phyloP scores from a whole-genome alignment of 257 asterid genomes.

The Scutellaria minor region DNA sequence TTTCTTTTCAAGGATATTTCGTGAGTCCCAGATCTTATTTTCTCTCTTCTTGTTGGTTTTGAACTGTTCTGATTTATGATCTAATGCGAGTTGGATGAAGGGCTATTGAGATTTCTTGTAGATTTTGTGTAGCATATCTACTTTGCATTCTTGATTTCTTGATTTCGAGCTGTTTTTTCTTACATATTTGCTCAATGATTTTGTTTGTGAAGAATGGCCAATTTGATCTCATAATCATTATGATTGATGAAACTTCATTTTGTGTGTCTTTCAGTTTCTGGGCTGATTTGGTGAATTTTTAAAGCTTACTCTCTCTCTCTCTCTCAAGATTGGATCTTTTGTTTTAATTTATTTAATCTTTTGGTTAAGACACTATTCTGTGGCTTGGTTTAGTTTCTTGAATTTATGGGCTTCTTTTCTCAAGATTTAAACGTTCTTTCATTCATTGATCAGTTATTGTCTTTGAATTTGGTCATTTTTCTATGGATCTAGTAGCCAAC shows the following conservation, averaged over 20 bases:
- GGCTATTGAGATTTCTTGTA: neutral
- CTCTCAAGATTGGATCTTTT: slow-evolving; percentile 26
- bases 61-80: slow-evolving; percentile 1
- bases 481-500: slow-evolving; percentile 32
- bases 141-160: slow-evolving; percentile 23
- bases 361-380: slow-evolving; percentile 5
- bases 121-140: neutral
- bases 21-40: slow-evolving; percentile 45
- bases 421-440: slow-evolving; percentile 14
- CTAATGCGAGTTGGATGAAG: neutral
- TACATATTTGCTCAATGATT: neutral
- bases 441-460: neutral
- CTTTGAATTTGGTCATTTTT: slow-evolving; percentile 11
- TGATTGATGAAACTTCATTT: slow-evolving; percentile 19
- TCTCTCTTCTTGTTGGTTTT: neutral
- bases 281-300: slow-evolving; percentile 33
- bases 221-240: slow-evolving; percentile 34
- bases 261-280: neutral
- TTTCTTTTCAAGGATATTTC: neutral
- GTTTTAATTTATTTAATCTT: slow-evolving; percentile 4
- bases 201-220: slow-evolving; percentile 23
- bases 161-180: slow-evolving; percentile 10
- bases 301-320: neutral
- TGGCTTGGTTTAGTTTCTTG: slow-evolving; percentile 11
- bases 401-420: slow-evolving; percentile 16